Evolutionary conservation across 768 basidiomycete species (phyloP).

Genomic region (Amanita exitialis): DNA sequence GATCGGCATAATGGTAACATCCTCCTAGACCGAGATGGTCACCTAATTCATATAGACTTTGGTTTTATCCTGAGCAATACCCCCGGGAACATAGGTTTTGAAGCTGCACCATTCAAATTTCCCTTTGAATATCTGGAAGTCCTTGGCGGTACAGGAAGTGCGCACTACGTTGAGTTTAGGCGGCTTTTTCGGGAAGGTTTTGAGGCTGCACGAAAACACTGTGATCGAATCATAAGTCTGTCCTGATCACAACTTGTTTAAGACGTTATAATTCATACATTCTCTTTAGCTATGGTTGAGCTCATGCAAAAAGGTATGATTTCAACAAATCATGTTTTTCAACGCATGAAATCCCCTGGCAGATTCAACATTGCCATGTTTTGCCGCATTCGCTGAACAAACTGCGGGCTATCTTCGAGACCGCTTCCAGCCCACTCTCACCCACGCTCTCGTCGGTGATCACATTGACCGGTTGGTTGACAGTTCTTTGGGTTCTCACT

Average conservation of each 20-base stretch:
- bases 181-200: conserved; percentile 88
- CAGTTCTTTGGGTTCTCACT: conserved; percentile 83
- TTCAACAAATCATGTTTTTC: neutral
- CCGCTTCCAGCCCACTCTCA: conserved; percentile 86
- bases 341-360: neutral
- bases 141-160: conserved; percentile 73
- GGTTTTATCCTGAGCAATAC: conserved; percentile 97
- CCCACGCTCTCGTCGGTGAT: conserved; percentile 75
- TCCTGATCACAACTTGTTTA: conserved; percentile 23
- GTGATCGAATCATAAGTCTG: conserved; percentile 94
- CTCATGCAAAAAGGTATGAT: conserved; percentile 89
- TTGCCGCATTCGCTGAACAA: conserved; percentile 82
- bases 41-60: conserved; percentile 95
- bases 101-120: conserved; percentile 98
- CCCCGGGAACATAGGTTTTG: conserved; percentile 95
- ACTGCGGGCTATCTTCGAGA: conserved; percentile 85
- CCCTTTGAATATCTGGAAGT: conserved; percentile 94
- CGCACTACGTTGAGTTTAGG: conserved; percentile 77
- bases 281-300: conserved; percentile 59
- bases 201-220: conserved; percentile 89
- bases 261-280: neutral
- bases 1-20: conserved; percentile 99
- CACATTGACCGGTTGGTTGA: conserved; percentile 88
- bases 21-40: conserved; percentile 89
- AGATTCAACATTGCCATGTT: conserved; percentile 91